Evolutionary conservation across 2,329 filamentous ascomycete species (phyloP), one percentile per base, ranked within the genome.

Genomic region (Plectosphaerella plurivora): DNA sequence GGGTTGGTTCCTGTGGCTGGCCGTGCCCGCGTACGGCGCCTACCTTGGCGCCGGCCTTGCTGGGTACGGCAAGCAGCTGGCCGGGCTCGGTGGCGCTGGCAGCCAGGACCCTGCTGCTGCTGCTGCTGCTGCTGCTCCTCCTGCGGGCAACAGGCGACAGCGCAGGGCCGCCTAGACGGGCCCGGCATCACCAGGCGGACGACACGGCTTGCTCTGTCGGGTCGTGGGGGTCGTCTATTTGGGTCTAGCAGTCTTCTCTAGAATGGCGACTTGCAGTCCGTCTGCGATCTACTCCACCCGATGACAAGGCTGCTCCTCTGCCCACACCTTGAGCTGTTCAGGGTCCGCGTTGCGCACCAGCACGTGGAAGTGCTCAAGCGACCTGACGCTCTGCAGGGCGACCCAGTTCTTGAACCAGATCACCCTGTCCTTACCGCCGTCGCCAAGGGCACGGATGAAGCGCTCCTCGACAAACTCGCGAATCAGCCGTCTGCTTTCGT

Each of bases 401-500:
- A 84, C 85, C 91, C 91, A 96, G 62, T 97, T 97, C 78, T 93
- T 95, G 73, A 97, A 97, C 91, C 91, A 97, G 55, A 91, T 66
- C 45, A 87, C 82, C 47, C 71, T 73, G 6, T 76, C 70, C 52
- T 71, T 68, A n/a, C 76, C 78, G 4, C 68, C 72, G 0, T 68
- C 66, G 0, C 76, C 78, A 12, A 89, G 70, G 28, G 68, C 71
- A n/a, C 79, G 73, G 35, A 80, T 73, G 65, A 97, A 97, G 15
- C 79, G 86, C 56, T 73, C 76, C 58, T 81, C 70, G 33, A 96
- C 85, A 65, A 89, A 97, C 10, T 76, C 74, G 46, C 83, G 77
- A 37, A 96, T 86, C 54, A 79, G 68, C 41, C 70, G 70, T 50
- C 85, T 79, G 53, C 87, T 87, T 63, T 84, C 78, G 0, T 79